Percentiles rank a stretch among this genome's conserved stretches.
These are phyloP conservation scores for Quercus dentata DNA, from an alignment of 306 rosid species.

Conservation along the genomic window DNA sequence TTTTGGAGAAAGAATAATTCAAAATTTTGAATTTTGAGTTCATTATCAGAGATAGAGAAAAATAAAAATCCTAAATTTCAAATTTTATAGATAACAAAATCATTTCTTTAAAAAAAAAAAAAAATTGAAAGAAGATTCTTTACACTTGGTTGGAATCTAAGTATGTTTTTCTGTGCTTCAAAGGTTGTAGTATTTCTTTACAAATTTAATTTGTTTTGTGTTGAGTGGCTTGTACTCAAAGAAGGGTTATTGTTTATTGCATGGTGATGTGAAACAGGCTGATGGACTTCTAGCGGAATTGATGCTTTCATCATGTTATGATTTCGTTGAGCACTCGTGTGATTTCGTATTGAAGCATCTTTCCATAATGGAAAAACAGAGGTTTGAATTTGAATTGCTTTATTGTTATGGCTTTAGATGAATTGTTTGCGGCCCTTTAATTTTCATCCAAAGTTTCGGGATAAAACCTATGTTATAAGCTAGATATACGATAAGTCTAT, in stretches of 20 bases:
- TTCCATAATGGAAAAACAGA: conserved; percentile 65
- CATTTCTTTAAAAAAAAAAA: not conserved
- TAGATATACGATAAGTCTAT: not conserved
- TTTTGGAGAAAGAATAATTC: not conserved
- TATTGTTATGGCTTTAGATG: not conserved
- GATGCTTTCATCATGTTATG: conserved; percentile 72
- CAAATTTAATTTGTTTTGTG: not conserved
- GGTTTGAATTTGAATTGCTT: conserved; percentile 39
- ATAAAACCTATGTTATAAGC: not conserved
- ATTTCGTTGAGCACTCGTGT: conserved; percentile 74
- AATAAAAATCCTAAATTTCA: not conserved
- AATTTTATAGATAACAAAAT: not conserved
- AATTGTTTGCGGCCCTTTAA: conserved; percentile 3
- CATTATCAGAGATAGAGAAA: not conserved
- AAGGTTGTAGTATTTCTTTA: not conserved
- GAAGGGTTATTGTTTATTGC: conserved; percentile 12
- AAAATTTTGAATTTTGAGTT: not conserved
- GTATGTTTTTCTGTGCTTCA: not conserved
- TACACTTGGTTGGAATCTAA: not conserved
- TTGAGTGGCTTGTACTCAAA: not conserved
- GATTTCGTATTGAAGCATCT: conserved; percentile 75
- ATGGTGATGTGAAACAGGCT: conserved; percentile 61
- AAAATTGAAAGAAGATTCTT: not conserved
- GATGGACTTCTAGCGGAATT: conserved; percentile 84
- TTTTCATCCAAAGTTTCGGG: not conserved